Evolutionary conservation across 371 early-diverging fungal genomes (phyloP), one percentile per base, ranked within the genome.

Genomic region (Mortierella sp.): DNA sequence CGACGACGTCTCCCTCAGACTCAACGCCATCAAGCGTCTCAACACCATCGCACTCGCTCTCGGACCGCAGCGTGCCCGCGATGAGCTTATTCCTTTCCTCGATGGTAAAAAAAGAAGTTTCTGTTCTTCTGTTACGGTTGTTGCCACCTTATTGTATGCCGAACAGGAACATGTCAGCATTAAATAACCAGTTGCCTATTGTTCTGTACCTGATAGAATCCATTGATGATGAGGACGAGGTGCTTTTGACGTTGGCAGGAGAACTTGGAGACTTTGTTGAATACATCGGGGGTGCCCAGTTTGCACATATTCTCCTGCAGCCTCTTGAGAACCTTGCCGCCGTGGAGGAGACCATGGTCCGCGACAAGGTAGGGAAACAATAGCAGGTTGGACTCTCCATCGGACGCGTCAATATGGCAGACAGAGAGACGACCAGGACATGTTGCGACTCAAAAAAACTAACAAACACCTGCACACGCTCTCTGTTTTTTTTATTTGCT

Each of bases 191-290:
- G 9, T 26, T 40, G 6, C 31, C 40, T 13, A 16, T 53, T 31
- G 19, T 31, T 16, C n/a, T 53, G 26, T 7, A 22, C 39, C 40
- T 22, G 24, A 6, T 72, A 97, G 99, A 99, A 86, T 98, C 98
- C 19, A 95, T 98, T 80, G 99, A 98, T 85, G 99, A 98, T 79
- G 98, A 98, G 80, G 98, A 98, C 85, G 98, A 98, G 86, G 94
- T 99, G 43, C 87, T 99, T 68, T 80, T 96, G 40, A 96, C 96
- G 40, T 90, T 99, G 48, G 98, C 99, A 37, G 97, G 96, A 79
- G 96, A 97, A 69, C 89, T 99, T 31, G 98, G 96, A 31, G 88
- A 91, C 77, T 96, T 99, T 81, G 92, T 95, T 48, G 95, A 96
- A 68, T 95, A 93, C 76, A 94, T 98, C 37, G 99, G 99, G 41